Evolutionary conservation across 495 filamentous ascomycete species (phyloP).

Genomic region (Xylaria telfairii): DNA sequence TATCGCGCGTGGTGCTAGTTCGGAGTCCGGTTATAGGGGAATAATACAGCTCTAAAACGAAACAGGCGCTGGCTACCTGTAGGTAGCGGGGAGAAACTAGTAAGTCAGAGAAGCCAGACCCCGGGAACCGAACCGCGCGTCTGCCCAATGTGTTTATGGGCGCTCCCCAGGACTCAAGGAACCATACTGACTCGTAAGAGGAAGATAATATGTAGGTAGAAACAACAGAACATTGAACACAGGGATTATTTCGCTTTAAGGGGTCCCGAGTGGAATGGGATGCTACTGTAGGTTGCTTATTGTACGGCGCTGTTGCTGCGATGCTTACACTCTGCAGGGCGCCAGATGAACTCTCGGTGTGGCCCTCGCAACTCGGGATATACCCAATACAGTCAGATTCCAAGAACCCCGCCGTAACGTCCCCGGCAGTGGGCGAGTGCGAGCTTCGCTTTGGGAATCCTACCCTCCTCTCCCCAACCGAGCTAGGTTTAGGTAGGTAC

Average conservation of each 20-base stretch:
- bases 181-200: neutral
- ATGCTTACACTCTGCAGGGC: slow-evolving; percentile 4
- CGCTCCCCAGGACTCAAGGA: neutral
- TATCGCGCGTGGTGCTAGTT: neutral
- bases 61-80: neutral
- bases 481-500: no score
- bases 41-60: neutral
- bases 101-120: neutral
- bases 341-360: slow-evolving; percentile 17
- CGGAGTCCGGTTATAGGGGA: slow-evolving; percentile 3
- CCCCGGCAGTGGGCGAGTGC: neutral
- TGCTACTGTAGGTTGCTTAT: slow-evolving; percentile 18
- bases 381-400: slow-evolving; percentile 16
- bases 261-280: neutral
- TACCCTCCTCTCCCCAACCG: neutral
- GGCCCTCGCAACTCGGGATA: slow-evolving; percentile 15
- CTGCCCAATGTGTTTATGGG: neutral
- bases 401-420: slow-evolving; percentile 1
- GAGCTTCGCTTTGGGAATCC: slow-evolving; percentile 19
- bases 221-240: neutral
- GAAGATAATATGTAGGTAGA: neutral
- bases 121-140: slow-evolving; percentile 8
- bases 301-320: slow-evolving; percentile 10
- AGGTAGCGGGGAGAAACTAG: neutral
- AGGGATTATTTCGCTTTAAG: slow-evolving; percentile 3